Evolutionary conservation across 768 basidiomycete genomes (phyloP), one percentile per base, ranked within the genome.

Genomic region (Lactarius pseudohatsudake): DNA sequence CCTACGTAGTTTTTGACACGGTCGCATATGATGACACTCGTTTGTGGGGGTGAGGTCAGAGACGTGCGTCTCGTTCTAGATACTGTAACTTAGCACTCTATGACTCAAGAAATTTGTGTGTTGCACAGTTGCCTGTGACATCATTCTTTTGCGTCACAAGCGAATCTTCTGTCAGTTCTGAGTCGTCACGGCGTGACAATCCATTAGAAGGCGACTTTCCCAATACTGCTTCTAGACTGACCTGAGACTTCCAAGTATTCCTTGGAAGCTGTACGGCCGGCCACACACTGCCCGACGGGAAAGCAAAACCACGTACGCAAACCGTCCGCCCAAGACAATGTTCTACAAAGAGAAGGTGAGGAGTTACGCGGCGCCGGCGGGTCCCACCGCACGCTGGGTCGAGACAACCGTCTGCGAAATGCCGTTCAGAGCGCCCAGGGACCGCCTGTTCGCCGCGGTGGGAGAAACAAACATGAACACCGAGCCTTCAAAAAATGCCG

Each of bases 301-400:
- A 74, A 50, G 47, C 5, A 76, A 68, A 56, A 74, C 69, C 28
- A 50, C 67, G 57, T 75, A 81, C 3, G 81, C 79, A 43, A 82
- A 71, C 57, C 81, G 77, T 2, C 85, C 85, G 1, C 82, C 81
- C 0, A 78, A 71, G 43, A 84, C 74, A 41, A 80, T 76, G 45
- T 72, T 72, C 64, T 85, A 75, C 9, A 82, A 59, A 0, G 85
- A 85, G 0, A 84, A 69, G 1, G 87, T 82, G 70, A 85, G 88
- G 16, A 88, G 73, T 1, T 86, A 1, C 83, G 47, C 22, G 22
- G 47, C 47, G 0, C 22, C 47, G n/a, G 22, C 47, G 1, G 47
- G 47, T 26, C 47, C 84, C 8, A 86, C 71, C 0, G 84, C 77
- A 45, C 86, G 79, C 70, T 81, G 76, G 4, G 79, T 74, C 0